Base-by-base conservation (phyloP, 2,329 filamentous ascomycete species). In the Teratosphaeria nubilosa region DNA sequence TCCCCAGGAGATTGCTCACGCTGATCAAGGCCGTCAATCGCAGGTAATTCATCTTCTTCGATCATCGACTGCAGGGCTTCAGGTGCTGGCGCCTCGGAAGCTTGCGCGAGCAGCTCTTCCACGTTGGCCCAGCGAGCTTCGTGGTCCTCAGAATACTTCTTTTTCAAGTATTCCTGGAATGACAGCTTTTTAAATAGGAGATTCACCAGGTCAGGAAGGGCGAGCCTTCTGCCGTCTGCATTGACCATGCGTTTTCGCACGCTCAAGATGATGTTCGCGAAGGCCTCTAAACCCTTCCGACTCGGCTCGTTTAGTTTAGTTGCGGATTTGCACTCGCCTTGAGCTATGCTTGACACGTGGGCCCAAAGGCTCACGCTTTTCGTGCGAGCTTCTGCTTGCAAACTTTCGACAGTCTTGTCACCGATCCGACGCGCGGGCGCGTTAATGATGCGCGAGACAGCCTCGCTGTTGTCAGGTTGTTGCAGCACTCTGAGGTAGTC, bases 401-500 rank as follows among this genome's bases (percentile, higher is more conserved):
- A 75, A 1, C 79, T 76, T 66, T 87, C 90, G 59, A 94, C 78
- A 0, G 91, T 95, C 4, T 79, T 78, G 6, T 92, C 88, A 11
- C 94, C 92, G 55, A 97, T 83, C 30, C 88, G 87, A 56, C 92
- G 82, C 30, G 87, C 81, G 0, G 92, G 94, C 0, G 87, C 81
- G 68, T 97, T 97, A 68, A 97, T 85, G 58, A 96, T 85, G 32
- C 90, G 83, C 3, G 86, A 82, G 0, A 97, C 75, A 0, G 90
- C 90, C 69, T 96, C 91, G 65, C 91, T 95, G 69, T 95, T 91
- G 52, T 88, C 82, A 1, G 91, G 89, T 62, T 95, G 87, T 67
- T 89, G 84, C 32, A 96, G 84, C 3, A 95, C 86, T 32, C 91
- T 83, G 14, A 97, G 78, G 70, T 99, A 97, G 70, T 96, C 91